Evolutionary conservation across 2,329 filamentous ascomycete species (phyloP), one percentile per base, ranked within the genome.

Genomic region (Penicillium italicum): DNA sequence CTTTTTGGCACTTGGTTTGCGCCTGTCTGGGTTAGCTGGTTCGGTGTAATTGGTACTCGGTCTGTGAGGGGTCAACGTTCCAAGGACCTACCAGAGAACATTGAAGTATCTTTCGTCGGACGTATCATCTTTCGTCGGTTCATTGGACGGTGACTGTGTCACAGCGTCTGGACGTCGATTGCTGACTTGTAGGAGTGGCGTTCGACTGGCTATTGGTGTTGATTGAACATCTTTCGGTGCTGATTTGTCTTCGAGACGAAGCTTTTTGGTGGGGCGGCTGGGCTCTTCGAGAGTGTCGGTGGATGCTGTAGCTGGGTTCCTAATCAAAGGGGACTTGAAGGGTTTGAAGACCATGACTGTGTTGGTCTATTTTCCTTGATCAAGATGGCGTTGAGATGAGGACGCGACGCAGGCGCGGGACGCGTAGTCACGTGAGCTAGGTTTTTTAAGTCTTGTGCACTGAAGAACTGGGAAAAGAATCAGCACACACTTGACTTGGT

Each of bases 1-100:
- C 73, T 90, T 90, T 70, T 89, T 90, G 6, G 76, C 81, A 0
- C 85, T 88, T 49, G 81, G 82, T 69, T 88, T 89, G 20, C 87
- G 83, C 86, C 83, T 84, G 44, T 9, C 7, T 22, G 11, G 5
- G 51, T 62, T 33, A 63, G 60, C 37, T 51, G 9, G 1, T 31
- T 40, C 22, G 37, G 9, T 42, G 10, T 48, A 16, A 12, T 44
- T 34, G 20, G n/a, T 30, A 20, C 18, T n/a, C 18, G 20, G 2
- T 9, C 12, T 30, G n/a, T 44, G 42, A 24, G 30, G 30, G 20
- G 24, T 22, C 30, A 45, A 16, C 3, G 12, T 24, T 24, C 30
- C 8, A 14, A 34, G 7, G 7, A 64, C 64, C 22, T 72, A 79
- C 77, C 78, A 80, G 33, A 80, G 69, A 41, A 75, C 78, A 66